Conservation (phyloP, 75 land plant genomes). For the Sequoiadendron giganteum region DNA sequence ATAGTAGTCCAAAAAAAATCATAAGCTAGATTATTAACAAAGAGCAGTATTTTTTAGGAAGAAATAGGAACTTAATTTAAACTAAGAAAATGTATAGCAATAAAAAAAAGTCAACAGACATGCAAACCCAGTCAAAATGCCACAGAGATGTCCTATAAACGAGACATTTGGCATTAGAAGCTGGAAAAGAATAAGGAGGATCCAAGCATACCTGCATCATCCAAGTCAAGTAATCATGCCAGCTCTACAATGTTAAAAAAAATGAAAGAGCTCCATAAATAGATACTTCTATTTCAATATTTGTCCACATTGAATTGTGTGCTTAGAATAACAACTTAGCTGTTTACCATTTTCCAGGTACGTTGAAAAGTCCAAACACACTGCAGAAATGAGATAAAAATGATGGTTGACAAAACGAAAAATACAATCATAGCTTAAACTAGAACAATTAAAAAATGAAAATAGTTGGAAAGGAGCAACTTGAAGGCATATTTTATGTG, state of each 20-base stretch:
- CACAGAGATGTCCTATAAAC: constrained; percentile 92
- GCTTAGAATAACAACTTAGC: background rate
- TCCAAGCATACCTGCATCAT: constrained; percentile 86
- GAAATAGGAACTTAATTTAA: background rate
- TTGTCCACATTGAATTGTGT: background rate
- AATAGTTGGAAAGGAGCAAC: background rate
- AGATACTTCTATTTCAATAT: background rate
- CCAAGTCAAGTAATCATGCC: background rate
- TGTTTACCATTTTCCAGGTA: constrained; percentile 83
- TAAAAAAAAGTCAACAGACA: constrained; percentile 43
- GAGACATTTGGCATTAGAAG: constrained; percentile 88
- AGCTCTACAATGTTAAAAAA: background rate
- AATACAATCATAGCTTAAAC: background rate
- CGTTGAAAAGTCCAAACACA: constrained; percentile 93
- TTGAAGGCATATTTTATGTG: background rate
- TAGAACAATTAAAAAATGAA: background rate
- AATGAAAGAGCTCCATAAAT: background rate
- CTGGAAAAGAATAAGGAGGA: constrained; percentile 83
- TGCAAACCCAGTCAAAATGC: constrained; percentile 96
- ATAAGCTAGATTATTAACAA: background rate
- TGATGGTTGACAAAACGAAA: background rate
- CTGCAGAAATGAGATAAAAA: constrained; percentile 43
- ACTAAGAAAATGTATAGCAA: background rate
- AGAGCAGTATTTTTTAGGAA: background rate
- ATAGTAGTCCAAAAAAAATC: background rate